These are phyloP conservation scores for Pontederia crassipes DNA, from an alignment of 176 grass and related monocot genomes.

Conservation along the genomic window DNA sequence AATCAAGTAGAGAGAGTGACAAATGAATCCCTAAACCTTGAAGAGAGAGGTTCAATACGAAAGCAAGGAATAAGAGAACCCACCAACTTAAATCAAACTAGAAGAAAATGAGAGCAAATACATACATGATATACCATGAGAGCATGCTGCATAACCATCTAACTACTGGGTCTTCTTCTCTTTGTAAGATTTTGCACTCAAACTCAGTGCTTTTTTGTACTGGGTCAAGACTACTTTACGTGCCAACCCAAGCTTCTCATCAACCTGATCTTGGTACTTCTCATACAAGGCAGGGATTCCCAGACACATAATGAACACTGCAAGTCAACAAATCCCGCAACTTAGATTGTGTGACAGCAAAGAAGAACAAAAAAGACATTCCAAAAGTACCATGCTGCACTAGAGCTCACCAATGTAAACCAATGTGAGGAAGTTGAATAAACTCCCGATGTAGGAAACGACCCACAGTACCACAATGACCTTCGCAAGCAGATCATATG, in stretches of 20 bases:
- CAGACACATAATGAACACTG: conserved; percentile 51
- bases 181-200: conserved; percentile 39
- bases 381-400: neutral
- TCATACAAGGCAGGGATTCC: conserved; percentile 66
- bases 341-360: conserved; percentile 10
- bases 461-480: conserved; percentile 65
- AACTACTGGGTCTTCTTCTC: conserved; percentile 86
- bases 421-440: conserved; percentile 88
- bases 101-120: neutral
- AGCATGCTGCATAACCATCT: neutral
- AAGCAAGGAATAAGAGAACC: too few relatives aligned
- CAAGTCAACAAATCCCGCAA: neutral
- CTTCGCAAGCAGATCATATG: conserved; percentile 22
- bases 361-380: conserved; percentile 15
- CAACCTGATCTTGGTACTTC: conserved; percentile 73
- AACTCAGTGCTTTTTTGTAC: conserved; percentile 29
- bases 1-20: too few relatives aligned
- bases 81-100: too few relatives aligned
- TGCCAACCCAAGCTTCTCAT: conserved; percentile 60
- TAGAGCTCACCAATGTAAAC: conserved; percentile 70
- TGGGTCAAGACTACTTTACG: conserved; percentile 46
- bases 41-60: too few relatives aligned
- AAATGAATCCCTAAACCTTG: too few relatives aligned
- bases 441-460: conserved; percentile 62
- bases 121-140: conserved; percentile 6